Conservation (phyloP, 2,329 filamentous ascomycete genomes). For the Phialophora tarda region DNA sequence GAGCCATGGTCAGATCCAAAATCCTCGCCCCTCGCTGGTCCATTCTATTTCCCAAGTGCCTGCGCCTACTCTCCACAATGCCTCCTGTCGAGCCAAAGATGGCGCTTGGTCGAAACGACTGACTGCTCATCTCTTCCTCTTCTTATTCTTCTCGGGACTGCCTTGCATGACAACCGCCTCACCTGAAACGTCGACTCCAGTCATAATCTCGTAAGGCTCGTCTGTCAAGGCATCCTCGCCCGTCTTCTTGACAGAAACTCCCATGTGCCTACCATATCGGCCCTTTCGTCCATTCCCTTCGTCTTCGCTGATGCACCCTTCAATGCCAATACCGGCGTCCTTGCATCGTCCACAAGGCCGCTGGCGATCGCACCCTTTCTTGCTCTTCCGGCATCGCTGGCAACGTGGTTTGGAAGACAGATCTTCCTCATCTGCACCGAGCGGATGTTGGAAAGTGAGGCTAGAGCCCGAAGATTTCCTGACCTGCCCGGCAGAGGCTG, state of each 20-base stretch:
- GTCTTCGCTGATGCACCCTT: constrained; percentile 96
- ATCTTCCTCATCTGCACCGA: constrained; percentile 80
- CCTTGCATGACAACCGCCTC: constrained; percentile 44
- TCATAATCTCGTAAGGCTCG: constrained; percentile 54
- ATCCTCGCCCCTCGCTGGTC: constrained; percentile 12
- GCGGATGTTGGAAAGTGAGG: constrained; percentile 66
- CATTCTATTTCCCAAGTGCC: constrained; percentile 27
- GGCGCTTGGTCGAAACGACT: neutral
- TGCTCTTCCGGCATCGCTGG: constrained; percentile 98
- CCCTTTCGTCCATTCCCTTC: constrained; percentile 97
- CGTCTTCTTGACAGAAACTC: constrained; percentile 67
- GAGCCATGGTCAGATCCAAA: constrained; percentile 29
- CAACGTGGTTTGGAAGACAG: constrained; percentile 94
- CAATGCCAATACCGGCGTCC: constrained; percentile 89
- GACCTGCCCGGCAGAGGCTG: constrained; percentile 50
- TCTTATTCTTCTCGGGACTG: constrained; percentile 67
- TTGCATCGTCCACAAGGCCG: constrained; percentile 93
- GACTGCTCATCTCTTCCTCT: constrained; percentile 64
- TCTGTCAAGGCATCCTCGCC: constrained; percentile 57
- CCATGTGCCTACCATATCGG: constrained; percentile 77
- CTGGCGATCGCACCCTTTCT: constrained; percentile 98
- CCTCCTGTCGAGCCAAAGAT: neutral
- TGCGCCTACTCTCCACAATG: neutral
- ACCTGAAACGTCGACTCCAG: constrained; percentile 42
- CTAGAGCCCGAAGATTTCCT: constrained; percentile 69